Conservation (phyloP, 768 basidiomycete genomes). For the Mycena floridula region DNA sequence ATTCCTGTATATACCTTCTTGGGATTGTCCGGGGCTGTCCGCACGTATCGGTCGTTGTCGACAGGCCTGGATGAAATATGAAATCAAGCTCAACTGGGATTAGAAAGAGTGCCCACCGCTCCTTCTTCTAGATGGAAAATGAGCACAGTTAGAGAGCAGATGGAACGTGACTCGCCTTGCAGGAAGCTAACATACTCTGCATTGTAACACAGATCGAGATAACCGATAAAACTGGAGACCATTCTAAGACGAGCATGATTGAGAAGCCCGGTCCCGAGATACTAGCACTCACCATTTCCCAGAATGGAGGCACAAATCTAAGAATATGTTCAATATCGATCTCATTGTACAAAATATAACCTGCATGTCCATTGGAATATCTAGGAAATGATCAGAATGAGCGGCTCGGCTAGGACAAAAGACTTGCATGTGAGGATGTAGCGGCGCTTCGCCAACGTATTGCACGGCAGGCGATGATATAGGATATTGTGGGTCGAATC, state of each 20-base stretch:
- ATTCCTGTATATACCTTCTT: constrained; percentile 58
- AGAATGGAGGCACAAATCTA: constrained; percentile 90
- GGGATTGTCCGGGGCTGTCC: constrained; percentile 73
- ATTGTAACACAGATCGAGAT: constrained; percentile 78
- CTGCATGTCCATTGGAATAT: constrained; percentile 83
- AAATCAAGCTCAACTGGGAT: constrained; percentile 4
- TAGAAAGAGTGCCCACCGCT: constrained; percentile 43
- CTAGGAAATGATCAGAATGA: constrained; percentile 44
- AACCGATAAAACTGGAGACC: constrained; percentile 82
- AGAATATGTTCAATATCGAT: neutral
- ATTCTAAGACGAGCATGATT: constrained; percentile 24
- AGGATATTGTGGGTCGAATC: constrained; percentile 78
- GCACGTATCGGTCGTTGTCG: constrained; percentile 82
- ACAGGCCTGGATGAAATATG: constrained; percentile 45
- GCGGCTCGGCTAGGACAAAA: neutral
- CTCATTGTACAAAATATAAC: constrained; percentile 11
- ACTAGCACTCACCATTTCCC: constrained; percentile 41
- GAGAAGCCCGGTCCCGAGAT: constrained; percentile 1
- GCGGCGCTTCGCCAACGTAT: constrained; percentile 73
- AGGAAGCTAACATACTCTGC: constrained; percentile 90
- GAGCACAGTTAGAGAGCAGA: neutral
- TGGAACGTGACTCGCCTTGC: constrained; percentile 51
- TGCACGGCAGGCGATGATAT: constrained; percentile 86
- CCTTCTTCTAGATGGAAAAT: constrained; percentile 38
- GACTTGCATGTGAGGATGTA: constrained; percentile 44